Percentiles rank a stretch among this genome's conserved stretches.
These are phyloP conservation scores for Plicaturopsis crispa DNA, from an alignment of 768 basidiomycete genomes.

Conservation along the genomic window DNA sequence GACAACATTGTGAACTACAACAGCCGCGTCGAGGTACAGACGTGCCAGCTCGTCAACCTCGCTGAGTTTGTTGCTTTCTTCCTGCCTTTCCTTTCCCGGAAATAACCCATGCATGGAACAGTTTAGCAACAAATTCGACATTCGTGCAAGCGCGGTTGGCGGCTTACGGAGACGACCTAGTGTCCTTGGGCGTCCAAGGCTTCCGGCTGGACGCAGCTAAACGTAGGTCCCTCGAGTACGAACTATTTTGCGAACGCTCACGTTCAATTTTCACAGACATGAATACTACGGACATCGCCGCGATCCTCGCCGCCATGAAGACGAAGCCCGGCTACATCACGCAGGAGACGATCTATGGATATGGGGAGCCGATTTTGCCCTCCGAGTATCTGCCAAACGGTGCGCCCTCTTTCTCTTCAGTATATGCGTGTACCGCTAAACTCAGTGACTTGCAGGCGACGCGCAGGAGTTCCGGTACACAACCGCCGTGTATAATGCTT, in stretches of 20 bases:
- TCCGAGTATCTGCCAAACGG: conserved; percentile 49
- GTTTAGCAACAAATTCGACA: conserved; percentile 51
- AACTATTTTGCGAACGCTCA: not conserved
- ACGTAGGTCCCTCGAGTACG: conserved; percentile 26
- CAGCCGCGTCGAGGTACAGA: conserved; percentile 49
- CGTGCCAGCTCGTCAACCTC: conserved; percentile 41
- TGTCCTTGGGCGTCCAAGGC: conserved; percentile 56
- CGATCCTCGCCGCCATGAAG: conserved; percentile 29
- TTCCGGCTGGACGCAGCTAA: conserved; percentile 61
- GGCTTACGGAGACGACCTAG: conserved; percentile 48
- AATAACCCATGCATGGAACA: no score
- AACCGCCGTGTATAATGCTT: conserved; percentile 39
- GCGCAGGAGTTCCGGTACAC: conserved; percentile 70
- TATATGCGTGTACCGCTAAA: not conserved
- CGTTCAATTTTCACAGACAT: conserved; percentile 40
- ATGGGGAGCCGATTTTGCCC: conserved; percentile 45
- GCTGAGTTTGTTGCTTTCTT: conserved; percentile 37
- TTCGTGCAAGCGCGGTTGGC: conserved; percentile 53
- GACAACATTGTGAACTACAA: conserved; percentile 51
- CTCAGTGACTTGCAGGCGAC: conserved; percentile 39
- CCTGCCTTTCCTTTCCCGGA: no score
- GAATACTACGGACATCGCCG: conserved; percentile 48
- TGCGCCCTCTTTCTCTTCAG: conserved; percentile 9
- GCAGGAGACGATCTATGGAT: conserved; percentile 39
- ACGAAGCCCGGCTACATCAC: conserved; percentile 56